Conservation (phyloP, 768 basidiomycete genomes). For the Royoungia palumana region DNA sequence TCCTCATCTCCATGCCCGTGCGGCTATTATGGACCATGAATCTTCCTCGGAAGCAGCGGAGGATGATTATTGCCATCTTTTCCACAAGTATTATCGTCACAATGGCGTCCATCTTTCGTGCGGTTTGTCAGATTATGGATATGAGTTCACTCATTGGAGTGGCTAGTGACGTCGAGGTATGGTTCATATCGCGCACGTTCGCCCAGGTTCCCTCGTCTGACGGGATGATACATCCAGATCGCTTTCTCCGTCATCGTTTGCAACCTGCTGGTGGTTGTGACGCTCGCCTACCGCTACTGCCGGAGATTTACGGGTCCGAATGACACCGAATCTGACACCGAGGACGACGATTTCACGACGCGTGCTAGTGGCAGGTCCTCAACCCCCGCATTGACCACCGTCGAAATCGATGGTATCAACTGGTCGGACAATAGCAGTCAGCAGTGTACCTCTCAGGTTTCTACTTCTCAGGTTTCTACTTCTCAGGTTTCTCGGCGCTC, state of each 20-base stretch:
- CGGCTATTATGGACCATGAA: conserved; percentile 8
- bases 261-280: conserved; percentile 22
- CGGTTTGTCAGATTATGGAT: conserved; percentile 8
- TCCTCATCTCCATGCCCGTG: conserved; percentile 15
- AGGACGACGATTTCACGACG: conserved; percentile 11
- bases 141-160: conserved; percentile 6
- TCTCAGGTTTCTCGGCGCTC: no score
- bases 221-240: conserved; percentile 2
- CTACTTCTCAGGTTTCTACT: no score
- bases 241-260: conserved; percentile 19
- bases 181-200: not conserved
- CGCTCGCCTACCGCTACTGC: conserved; percentile 15
- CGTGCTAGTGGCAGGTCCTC: not conserved
- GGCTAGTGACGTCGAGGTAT: conserved; percentile 18
- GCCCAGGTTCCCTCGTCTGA: not conserved
- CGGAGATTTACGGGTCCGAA: not conserved
- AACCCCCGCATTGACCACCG: conserved; percentile 11
- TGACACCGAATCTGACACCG: not conserved
- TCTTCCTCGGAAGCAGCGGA: conserved; percentile 13
- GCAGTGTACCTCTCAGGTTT: not conserved
- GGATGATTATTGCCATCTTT: conserved; percentile 11
- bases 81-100: conserved; percentile 13
- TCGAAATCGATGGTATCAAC: conserved; percentile 2
- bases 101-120: conserved; percentile 13
- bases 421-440: not conserved